A percentile compares a stretch with the other conserved stretches of the same genome.
phyloP scores from a whole-genome alignment of 176 grass and related monocot species.

The Thinopyrum elongatum region DNA sequence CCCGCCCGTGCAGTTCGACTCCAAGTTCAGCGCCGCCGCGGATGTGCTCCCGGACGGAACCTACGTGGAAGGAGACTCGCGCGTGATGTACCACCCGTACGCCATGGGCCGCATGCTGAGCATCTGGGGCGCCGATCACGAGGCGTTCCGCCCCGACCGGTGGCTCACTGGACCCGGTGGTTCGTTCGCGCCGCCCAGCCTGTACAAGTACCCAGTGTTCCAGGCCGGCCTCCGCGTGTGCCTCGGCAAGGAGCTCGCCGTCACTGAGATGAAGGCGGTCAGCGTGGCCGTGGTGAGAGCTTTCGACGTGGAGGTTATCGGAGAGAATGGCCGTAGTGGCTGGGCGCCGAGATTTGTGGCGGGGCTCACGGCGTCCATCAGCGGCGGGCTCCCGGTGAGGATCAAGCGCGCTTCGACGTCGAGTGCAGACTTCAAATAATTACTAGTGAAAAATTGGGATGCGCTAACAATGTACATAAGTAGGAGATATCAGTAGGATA shows the following conservation, averaged over 20 bases:
- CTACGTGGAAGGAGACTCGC: conserved; percentile 38
- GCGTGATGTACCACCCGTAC: conserved; percentile 70
- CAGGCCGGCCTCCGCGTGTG: conserved; percentile 31
- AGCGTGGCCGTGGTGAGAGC: conserved; percentile 39
- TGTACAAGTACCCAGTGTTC: conserved; percentile 59
- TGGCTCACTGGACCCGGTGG: conserved; percentile 33
- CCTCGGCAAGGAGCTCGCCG: conserved; percentile 28
- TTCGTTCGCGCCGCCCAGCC: conserved; percentile 32
- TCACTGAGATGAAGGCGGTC: conserved; percentile 39
- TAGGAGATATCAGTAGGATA: neutral
- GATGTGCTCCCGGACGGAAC: conserved; percentile 66
- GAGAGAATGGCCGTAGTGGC: neutral
- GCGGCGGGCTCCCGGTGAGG: conserved; percentile 49
- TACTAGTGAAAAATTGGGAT: neutral
- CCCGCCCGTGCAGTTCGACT: conserved; percentile 68
- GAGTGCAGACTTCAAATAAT: conserved; percentile 7
- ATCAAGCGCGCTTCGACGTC: conserved; percentile 10
- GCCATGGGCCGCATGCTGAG: conserved; percentile 64
- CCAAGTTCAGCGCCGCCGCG: conserved; percentile 48
- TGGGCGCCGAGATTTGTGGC: conserved; percentile 44
- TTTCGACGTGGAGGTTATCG: conserved; percentile 62
- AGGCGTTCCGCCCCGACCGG: conserved; percentile 36
- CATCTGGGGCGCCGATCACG: conserved; percentile 50
- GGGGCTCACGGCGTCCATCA: conserved; percentile 57
- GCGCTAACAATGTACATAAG: conserved; percentile 17